Evolutionary conservation across 2,329 filamentous ascomycete genomes (phyloP).

Genomic region (Phaeosphaeriaceae sp.): DNA sequence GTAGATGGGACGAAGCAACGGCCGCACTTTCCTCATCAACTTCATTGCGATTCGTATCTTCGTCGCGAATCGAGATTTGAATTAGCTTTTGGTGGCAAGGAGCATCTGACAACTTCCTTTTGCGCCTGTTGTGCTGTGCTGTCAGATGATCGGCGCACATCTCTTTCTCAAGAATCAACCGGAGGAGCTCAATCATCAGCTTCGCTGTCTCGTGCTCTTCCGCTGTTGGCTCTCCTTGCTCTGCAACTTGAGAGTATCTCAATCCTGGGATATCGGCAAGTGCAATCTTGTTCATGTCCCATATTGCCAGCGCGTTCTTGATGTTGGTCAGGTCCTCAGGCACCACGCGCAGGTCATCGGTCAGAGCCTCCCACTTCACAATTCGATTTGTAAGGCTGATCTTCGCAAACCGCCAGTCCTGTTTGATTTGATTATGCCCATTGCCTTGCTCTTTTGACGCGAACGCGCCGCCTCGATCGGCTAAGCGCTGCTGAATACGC

Average conservation of each 20-base stretch:
- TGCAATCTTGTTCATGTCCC: constrained; percentile 11
- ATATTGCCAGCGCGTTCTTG: constrained; percentile 9
- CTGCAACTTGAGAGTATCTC: constrained; percentile 7
- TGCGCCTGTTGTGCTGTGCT: neutral
- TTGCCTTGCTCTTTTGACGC: neutral
- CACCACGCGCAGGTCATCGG: constrained; percentile 2
- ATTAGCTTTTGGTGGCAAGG: neutral
- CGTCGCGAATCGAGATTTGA: neutral
- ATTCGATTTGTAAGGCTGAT: constrained; percentile 12
- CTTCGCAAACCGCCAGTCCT: constrained; percentile 13
- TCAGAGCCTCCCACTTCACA: constrained; percentile 4
- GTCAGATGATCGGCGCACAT: constrained; percentile 2
- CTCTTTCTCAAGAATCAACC: constrained; percentile 4
- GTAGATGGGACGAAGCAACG: neutral
- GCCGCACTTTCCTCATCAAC: too few relatives aligned
- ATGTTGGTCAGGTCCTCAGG: constrained; percentile 5
- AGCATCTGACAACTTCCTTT: neutral
- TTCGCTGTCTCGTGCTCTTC: constrained; percentile 10
- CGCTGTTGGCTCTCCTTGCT: constrained; percentile 10
- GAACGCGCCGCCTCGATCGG: constrained; percentile 9
- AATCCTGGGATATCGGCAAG: constrained; percentile 17
- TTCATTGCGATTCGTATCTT: neutral
- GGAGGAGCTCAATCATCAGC: constrained; percentile 11
- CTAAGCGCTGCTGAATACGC: constrained; percentile 3
- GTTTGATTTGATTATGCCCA: constrained; percentile 5